phyloP scores from a whole-genome alignment of 2,329 filamentous ascomycete genomes.

The Trichoderma sp. region DNA sequence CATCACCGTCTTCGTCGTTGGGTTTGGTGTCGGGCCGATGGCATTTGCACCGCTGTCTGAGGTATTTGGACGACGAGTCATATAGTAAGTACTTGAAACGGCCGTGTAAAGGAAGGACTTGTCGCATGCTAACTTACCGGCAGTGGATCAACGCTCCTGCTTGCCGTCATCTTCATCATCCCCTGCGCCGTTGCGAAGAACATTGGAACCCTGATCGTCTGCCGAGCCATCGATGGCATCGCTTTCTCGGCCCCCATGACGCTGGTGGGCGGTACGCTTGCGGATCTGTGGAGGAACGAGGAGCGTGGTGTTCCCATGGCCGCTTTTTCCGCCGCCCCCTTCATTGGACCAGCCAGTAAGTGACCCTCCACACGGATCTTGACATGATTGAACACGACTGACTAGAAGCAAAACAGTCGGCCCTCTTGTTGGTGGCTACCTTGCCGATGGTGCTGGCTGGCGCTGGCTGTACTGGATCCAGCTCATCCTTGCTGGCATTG shows the following conservation, averaged over 20 bases:
- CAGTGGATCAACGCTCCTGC: slow-evolving; percentile 61
- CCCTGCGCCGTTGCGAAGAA: slow-evolving; percentile 78
- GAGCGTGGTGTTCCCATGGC: slow-evolving; percentile 87
- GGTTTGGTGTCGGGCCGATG: slow-evolving; percentile 81
- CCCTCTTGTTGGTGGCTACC: slow-evolving; percentile 75
- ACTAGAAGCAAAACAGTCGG: slow-evolving; percentile 50
- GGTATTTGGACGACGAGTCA: slow-evolving; percentile 68
- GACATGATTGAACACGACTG: neutral
- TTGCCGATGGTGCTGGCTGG: slow-evolving; percentile 72
- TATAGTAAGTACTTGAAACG: slow-evolving; percentile 57
- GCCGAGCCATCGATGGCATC: slow-evolving; percentile 77
- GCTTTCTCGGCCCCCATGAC: slow-evolving; percentile 87
- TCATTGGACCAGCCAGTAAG: slow-evolving; percentile 73
- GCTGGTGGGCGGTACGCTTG: slow-evolving; percentile 77
- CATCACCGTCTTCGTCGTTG: slow-evolving; percentile 77
- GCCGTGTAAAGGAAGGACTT: neutral
- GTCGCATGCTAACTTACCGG: slow-evolving; percentile 25
- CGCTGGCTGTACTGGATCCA: slow-evolving; percentile 88
- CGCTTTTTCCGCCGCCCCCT: slow-evolving; percentile 79
- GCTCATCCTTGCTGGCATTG: slow-evolving; percentile 69
- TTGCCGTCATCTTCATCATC: slow-evolving; percentile 78
- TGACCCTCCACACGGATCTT: neutral
- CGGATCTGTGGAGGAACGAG: slow-evolving; percentile 82
- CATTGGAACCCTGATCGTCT: slow-evolving; percentile 74
- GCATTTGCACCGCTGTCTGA: slow-evolving; percentile 78